A percentile compares a stretch with the other conserved stretches of the same genome.
Conservation (phyloP, 2,329 filamentous ascomycete genomes). For the Talaromyces rugulosus region DNA sequence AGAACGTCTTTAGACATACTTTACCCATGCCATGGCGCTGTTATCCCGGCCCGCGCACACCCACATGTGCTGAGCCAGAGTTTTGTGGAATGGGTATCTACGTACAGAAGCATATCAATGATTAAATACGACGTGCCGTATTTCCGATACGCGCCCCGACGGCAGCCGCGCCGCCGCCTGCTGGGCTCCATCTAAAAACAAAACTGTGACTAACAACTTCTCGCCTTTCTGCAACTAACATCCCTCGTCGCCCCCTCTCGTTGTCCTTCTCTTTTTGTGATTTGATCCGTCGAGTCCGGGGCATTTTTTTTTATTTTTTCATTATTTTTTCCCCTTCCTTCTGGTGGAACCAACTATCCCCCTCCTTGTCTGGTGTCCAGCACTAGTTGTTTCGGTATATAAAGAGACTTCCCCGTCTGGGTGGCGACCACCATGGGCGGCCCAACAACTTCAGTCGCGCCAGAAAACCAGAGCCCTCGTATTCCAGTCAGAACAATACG, state of each 20-base stretch:
- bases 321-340: neutral
- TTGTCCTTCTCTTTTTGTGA: neutral
- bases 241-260: conserved; percentile 4
- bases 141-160: neutral
- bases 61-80: too few species aligned
- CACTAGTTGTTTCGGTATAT: neutral
- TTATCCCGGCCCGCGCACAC: too few species aligned
- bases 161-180: neutral
- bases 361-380: neutral
- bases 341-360: neutral
- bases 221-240: conserved; percentile 6
- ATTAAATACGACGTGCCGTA: neutral
- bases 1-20: too few species aligned
- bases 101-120: too few species aligned
- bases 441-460: neutral
- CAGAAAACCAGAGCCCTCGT: neutral
- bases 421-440: neutral
- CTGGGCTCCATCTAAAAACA: conserved; percentile 5
- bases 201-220: conserved; percentile 19
- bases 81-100: too few species aligned
- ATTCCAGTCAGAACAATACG: neutral
- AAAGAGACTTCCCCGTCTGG: neutral
- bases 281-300: conserved; percentile 3
- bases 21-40: too few species aligned
- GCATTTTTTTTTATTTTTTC: neutral